These are phyloP conservation scores for Polytolypa hystricis DNA, from an alignment of 2,329 filamentous ascomycete species.

Conservation along the genomic window DNA sequence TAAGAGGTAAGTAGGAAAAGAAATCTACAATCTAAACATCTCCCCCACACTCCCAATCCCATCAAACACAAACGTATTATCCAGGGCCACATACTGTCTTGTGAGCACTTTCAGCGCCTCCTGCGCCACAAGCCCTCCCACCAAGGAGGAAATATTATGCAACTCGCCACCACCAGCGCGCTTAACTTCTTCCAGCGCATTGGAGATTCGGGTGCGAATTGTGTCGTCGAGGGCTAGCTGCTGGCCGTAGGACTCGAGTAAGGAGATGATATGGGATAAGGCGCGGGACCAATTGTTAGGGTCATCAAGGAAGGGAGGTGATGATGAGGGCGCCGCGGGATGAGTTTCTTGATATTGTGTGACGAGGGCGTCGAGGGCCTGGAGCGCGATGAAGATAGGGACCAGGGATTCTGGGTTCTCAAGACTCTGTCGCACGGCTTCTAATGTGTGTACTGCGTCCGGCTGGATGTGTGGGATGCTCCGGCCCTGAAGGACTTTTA, in stretches of 20 bases:
- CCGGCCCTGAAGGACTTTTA: conserved; percentile 68
- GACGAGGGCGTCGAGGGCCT: conserved; percentile 33
- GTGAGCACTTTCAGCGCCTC: conserved; percentile 78
- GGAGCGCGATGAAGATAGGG: conserved; percentile 59
- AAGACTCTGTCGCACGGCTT: conserved; percentile 29
- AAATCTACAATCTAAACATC: conserved; percentile 37
- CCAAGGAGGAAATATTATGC: conserved; percentile 81
- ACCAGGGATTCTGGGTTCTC: conserved; percentile 47
- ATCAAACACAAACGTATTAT: conserved; percentile 54
- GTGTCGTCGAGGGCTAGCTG: conserved; percentile 40
- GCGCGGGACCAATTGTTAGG: conserved; percentile 20
- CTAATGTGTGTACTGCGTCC: conserved; percentile 32
- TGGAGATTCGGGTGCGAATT: conserved; percentile 39
- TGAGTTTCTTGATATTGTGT: conserved; percentile 42
- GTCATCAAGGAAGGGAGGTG: conserved; percentile 22
- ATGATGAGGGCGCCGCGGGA: neutral
- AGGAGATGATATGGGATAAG: conserved; percentile 5
- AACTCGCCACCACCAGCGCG: conserved; percentile 75
- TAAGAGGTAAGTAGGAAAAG: too few species aligned
- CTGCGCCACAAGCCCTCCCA: conserved; percentile 89
- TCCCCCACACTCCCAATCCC: conserved; percentile 46
- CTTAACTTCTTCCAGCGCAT: conserved; percentile 55
- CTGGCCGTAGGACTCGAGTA: conserved; percentile 27
- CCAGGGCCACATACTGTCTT: conserved; percentile 54
- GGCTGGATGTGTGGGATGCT: conserved; percentile 39